A percentile compares a stretch with the other conserved stretches of the same genome.
Evolutionary conservation across 345 rosid species (phyloP).

Genomic region (Pelargonium nanum): DNA sequence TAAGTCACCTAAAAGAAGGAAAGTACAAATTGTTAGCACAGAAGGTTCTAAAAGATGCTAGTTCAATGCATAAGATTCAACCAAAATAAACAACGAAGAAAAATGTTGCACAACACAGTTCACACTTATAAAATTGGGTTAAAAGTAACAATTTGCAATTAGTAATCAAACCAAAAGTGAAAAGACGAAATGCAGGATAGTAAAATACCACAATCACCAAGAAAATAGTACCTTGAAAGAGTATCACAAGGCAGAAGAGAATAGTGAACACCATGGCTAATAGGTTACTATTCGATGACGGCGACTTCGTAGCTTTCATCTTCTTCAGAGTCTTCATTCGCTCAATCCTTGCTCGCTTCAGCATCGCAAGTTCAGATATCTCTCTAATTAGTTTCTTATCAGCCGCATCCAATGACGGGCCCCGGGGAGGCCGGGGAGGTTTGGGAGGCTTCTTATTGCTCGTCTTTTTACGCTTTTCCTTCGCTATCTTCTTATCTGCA

Average conservation of each 20-base stretch:
- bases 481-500: constrained; percentile 26
- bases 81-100: too few relatives aligned
- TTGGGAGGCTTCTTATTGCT: constrained; percentile 50
- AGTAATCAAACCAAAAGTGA: too few relatives aligned
- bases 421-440: constrained; percentile 90
- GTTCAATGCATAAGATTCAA: too few relatives aligned
- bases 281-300: constrained; percentile 26
- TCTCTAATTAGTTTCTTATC: constrained; percentile 78
- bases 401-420: constrained; percentile 71
- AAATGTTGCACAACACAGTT: too few relatives aligned
- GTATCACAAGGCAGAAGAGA: constrained; percentile 13
- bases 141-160: too few relatives aligned
- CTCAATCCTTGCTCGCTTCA: constrained; percentile 79
- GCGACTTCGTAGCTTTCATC: constrained; percentile 49
- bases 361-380: constrained; percentile 66
- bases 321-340: constrained; percentile 81
- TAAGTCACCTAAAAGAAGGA: too few relatives aligned
- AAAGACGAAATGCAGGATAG: too few relatives aligned
- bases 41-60: too few relatives aligned
- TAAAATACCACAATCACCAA: too few relatives aligned
- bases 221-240: constrained; percentile 47
- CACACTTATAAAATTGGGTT: too few relatives aligned
- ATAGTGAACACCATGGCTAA: constrained; percentile 33
- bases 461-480: constrained; percentile 42
- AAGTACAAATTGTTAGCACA: too few relatives aligned